Base-by-base conservation (phyloP, 345 rosid species). In the Eucalyptus fibrosa region DNA sequence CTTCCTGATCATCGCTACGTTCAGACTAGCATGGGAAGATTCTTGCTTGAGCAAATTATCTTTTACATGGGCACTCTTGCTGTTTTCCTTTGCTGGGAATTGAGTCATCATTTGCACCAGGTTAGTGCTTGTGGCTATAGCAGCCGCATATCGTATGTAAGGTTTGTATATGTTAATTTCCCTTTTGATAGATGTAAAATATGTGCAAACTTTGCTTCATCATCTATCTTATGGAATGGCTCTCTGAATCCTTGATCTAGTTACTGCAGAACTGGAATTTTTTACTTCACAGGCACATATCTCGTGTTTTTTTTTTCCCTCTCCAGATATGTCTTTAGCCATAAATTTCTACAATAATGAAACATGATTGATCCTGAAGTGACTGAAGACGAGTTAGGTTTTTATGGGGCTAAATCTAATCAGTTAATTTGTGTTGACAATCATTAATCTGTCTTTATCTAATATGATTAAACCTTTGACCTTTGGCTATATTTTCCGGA, bases 41-140 rank as follows among this genome's bases (percentile, higher is more conserved):
- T 95, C 88, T 88, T 97, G 89, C 56, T 90, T 81, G 96, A 93
- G 91, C 94, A 94, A 92, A 92, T 96, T 67, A 89, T 93, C 56
- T 94, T 93, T 60, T 95, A 88, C 89, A n/a, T 93, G 9, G 96
- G 96, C 42, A 93, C 91, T 92, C 94, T 95, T 92, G 93, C 92
- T 86, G 90, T 96, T 60, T 92, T 98, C 89, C 92, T 98, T 67
- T 94, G 98, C 90, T 98, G 99, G 99, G 99, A 97, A 92, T 90
- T 95, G 72, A 93, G 94, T 93, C 97, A 94, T 93, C 96, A 96
- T 90, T 91, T 97, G 87, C 95, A 96, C 87, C 95, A 94, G 99
- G 99, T 97, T 92, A 59, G 94, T 87, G 77, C 59, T 87, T 83
- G 23, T 86, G 72, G 18, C 47, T 23, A 13, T 77, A 60, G 34